A percentile compares a stretch with the other conserved stretches of the same genome.
phyloP scores from a whole-genome alignment of 495 filamentous ascomycete species.

The Letharia lupina region DNA sequence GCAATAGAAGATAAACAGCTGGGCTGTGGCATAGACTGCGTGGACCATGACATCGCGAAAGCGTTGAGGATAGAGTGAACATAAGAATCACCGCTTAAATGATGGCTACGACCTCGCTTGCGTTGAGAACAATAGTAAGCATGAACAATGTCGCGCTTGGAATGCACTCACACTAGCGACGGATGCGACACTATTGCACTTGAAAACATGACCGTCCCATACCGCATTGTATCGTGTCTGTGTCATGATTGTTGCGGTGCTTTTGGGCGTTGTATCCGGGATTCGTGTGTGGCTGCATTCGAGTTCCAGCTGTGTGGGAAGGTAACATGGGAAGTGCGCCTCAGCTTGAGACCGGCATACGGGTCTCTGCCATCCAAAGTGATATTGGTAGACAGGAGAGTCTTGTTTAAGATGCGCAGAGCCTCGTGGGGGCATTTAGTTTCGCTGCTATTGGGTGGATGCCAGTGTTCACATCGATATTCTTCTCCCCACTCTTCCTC shows the following conservation, averaged over 20 bases:
- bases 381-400: too few species aligned
- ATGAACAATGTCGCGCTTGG: conserved; percentile 1
- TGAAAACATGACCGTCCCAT: neutral
- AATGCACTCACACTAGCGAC: neutral
- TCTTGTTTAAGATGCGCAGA: too few species aligned
- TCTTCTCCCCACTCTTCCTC: too few species aligned
- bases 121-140: conserved; percentile 7
- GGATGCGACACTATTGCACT: neutral
- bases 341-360: neutral
- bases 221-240: neutral
- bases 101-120: neutral
- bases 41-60: neutral
- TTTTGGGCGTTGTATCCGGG: neutral
- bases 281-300: neutral
- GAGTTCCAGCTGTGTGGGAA: neutral
- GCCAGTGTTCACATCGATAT: neutral
- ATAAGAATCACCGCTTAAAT: too few species aligned
- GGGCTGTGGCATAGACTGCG: neutral
- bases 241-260: neutral
- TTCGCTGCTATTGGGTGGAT: neutral
- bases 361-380: too few species aligned
- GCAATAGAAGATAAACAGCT: neutral
- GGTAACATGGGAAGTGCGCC: neutral
- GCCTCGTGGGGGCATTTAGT: too few species aligned
- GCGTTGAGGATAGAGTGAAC: neutral